Evolutionary conservation across 2,329 filamentous ascomycete genomes (phyloP), one percentile per base, ranked within the genome.

Genomic region (Aspergillus pseudonomiae): DNA sequence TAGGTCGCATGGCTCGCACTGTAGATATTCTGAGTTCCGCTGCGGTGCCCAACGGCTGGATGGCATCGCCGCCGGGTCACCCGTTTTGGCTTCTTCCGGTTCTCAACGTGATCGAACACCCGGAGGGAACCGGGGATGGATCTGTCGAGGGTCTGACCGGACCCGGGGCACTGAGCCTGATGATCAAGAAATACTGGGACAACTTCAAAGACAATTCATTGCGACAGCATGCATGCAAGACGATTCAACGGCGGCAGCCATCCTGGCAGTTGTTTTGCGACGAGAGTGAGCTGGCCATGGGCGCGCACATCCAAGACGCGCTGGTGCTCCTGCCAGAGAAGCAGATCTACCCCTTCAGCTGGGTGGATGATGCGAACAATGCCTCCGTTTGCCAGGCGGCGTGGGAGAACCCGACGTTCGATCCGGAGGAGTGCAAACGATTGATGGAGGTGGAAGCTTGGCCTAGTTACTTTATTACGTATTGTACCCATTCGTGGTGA

Each of bases 391-490:
- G 68, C 56, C 48, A 66, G 50, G 68, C 65, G 19, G 63, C 66
- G 2, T 62, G 56, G 39, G 39, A 43, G 16, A 68, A 68, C n/a
- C 57, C 62, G n/a, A 24, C 56, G 10, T 70, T 70, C 48, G 62
- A 70, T 60, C 59, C 68, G 1, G 68, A 67, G 34, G 61, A 57
- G 55, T 70, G 68, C 48, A 70, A 70, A 43, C 24, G 62, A 24
- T 16, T 36, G 16, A 67, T 70, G 59, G 59, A 65, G 48, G 63
- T 70, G 45, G 68, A 70, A 9, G 66, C 62, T n/a, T 70, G 68
- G 68, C 68, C 68, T 26, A 70, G 68, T 56, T 70, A 70, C 52
- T 70, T 70, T 28, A 70, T 70, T 59, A 70, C 68, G 4, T 70
- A 70, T 48, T 70, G 68, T 61, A 70, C 68, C 14, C 68, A 70